Base-by-base conservation (phyloP, 2,329 filamentous ascomycete genomes). In the Seiridium unicorne region DNA sequence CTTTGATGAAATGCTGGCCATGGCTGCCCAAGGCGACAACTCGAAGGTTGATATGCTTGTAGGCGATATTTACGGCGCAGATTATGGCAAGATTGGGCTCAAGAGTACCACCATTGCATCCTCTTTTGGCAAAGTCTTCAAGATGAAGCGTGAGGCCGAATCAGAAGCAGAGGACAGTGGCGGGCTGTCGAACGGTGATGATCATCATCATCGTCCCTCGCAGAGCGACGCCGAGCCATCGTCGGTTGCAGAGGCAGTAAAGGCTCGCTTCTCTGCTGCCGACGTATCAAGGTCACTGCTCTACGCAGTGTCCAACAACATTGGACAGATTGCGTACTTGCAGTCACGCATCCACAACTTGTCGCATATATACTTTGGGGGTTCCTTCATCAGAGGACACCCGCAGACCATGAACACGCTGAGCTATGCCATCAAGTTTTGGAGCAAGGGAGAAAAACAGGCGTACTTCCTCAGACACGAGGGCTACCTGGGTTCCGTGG, bases 361-460 rank as follows among this genome's bases (percentile, higher is more conserved):
- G 34, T 90, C 91, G 64, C 88, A 94, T 70, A 98, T 99, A 62
- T 99, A 99, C 79, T 99, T 99, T 75, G 95, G 95, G 31, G 95
- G 95, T 32, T 95, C 91, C 5, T 99, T 98, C 73, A 98, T 99
- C 72, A 89, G 95, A 47, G 95, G 95, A 46, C 95, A 99, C 74
- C 88, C 91, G 13, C 95, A 98, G 77, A 99, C 95, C 10, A 99
- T 99, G 86, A 96, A 98, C 75, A 98, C 95, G 0, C 81, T 99
- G 8, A 93, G 90, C 59, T 99, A 97, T 72, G 95, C 94, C 71
- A 97, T 99, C 77, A 92, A 92, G 68, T 99, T 98, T 77, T 99
- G 95, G 95, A 93, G 90, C 66, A 92, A 95, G 72, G 94, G 93
- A 47, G 83, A 88, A 70, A 97, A 97, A 76, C 92, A 97, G 76